phyloP scores from a whole-genome alignment of 257 asterid species.

The Capsicum chinense region DNA sequence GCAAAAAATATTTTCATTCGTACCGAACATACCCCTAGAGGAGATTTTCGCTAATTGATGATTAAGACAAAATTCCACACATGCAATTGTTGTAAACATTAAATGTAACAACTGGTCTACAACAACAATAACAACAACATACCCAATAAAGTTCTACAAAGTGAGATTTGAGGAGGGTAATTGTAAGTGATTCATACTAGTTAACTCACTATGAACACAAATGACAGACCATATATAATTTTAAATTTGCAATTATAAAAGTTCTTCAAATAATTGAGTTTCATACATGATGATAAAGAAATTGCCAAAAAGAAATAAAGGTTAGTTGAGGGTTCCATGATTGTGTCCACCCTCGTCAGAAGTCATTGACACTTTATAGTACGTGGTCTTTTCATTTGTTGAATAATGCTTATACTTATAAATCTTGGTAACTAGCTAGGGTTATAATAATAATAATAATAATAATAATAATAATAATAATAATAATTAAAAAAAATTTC shows the following conservation, averaged over 20 bases:
- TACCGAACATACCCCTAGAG: too few relatives aligned
- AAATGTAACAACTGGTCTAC: too few relatives aligned
- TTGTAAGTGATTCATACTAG: too few relatives aligned
- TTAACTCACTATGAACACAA: too few relatives aligned
- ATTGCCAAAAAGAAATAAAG: neutral
- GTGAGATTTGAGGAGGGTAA: too few relatives aligned
- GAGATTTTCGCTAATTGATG: too few relatives aligned
- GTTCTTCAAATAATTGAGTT: neutral
- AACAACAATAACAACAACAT: too few relatives aligned
- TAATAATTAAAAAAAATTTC: too few relatives aligned
- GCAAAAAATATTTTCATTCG: too few relatives aligned
- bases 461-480: neutral
- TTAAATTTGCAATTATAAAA: neutral
- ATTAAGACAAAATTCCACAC: too few relatives aligned
- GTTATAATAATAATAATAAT: neutral
- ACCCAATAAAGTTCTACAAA: too few relatives aligned
- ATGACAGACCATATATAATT: neutral
- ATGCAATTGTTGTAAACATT: too few relatives aligned
- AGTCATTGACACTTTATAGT: slow-evolving; percentile 27
- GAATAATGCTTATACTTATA: neutral
- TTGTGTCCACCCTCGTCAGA: neutral
- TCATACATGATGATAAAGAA: neutral
- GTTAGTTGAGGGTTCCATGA: slow-evolving; percentile 11
- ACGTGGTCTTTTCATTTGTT: slow-evolving; percentile 21
- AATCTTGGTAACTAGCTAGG: neutral